Evolutionary conservation across 805 yeast genomes (phyloP).

Genomic region (Kuraishia piskuri): DNA sequence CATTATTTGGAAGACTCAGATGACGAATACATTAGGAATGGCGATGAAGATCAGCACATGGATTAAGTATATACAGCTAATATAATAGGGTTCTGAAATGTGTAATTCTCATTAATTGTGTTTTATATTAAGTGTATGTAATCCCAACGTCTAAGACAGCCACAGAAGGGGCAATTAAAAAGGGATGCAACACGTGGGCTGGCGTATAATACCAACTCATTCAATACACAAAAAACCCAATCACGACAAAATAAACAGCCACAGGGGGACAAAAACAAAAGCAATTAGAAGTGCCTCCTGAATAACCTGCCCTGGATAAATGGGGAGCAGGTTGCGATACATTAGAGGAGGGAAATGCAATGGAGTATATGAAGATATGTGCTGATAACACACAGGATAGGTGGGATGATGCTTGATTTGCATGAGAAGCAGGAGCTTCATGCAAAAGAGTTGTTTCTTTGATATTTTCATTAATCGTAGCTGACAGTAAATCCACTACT

Average conservation of each 20-base stretch:
- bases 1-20: not conserved
- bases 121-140: not conserved
- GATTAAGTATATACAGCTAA: not conserved
- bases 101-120: not conserved
- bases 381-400: too few species aligned
- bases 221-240: not conserved
- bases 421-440: not conserved
- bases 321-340: not conserved
- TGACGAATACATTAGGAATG: not conserved
- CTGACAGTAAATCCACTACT: not conserved
- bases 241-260: not conserved
- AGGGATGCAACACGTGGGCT: not conserved
- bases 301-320: not conserved
- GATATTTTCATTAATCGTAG: not conserved
- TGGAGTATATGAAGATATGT: not conserved
- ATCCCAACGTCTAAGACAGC: not conserved
- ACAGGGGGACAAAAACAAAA: not conserved
- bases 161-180: not conserved
- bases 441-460: not conserved
- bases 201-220: not conserved
- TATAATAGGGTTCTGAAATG: not conserved
- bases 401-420: too few species aligned
- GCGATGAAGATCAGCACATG: not conserved
- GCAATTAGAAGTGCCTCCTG: not conserved
- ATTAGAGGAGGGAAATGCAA: not conserved